Percentiles rank a stretch among this genome's conserved stretches.
These are phyloP conservation scores for Fusarium algeriense DNA, from an alignment of 2,329 filamentous ascomycete species.

Conservation along the genomic window DNA sequence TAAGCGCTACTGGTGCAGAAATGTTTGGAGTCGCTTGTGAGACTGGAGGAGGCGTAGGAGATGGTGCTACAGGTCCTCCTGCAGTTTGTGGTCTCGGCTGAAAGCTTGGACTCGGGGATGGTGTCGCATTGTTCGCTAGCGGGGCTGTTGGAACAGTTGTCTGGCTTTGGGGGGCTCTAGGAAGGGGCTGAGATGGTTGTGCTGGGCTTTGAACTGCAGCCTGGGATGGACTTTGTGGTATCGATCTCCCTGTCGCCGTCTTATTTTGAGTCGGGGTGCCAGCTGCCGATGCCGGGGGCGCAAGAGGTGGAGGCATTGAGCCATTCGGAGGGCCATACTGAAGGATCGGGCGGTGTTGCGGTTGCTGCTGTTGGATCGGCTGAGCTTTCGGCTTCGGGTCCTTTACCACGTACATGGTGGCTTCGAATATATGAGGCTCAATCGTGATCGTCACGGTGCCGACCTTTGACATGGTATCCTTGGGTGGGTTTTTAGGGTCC, in stretches of 20 bases:
- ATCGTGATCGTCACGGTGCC: conserved; percentile 80
- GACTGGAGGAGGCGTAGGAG: conserved; percentile 38
- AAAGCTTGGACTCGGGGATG: conserved; percentile 37
- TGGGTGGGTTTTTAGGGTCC: conserved; percentile 74
- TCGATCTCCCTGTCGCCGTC: conserved; percentile 31
- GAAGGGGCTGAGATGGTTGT: conserved; percentile 34
- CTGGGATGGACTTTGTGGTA: conserved; percentile 38
- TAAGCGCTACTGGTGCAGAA: conserved; percentile 32
- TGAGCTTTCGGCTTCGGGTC: conserved; percentile 66
- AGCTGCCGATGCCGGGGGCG: conserved; percentile 49
- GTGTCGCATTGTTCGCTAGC: conserved; percentile 28
- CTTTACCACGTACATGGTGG: conserved; percentile 78
- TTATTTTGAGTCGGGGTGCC: conserved; percentile 39
- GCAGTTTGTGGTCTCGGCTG: conserved; percentile 32
- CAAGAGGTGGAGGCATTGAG: conserved; percentile 67
- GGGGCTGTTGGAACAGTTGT: conserved; percentile 24
- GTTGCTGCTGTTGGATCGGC: conserved; percentile 50
- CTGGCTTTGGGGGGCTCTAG: conserved; percentile 27
- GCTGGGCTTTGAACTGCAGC: conserved; percentile 34
- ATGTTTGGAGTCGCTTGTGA: conserved; percentile 42
- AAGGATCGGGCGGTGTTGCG: conserved; percentile 65
- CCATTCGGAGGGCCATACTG: conserved; percentile 76
- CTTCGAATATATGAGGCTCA: conserved; percentile 84
- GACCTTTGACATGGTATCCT: conserved; percentile 78
- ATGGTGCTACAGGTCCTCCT: conserved; percentile 34